A percentile compares a stretch with the other conserved stretches of the same genome.
phyloP scores from a whole-genome alignment of 768 basidiomycete species.

The Lentinula boryana region DNA sequence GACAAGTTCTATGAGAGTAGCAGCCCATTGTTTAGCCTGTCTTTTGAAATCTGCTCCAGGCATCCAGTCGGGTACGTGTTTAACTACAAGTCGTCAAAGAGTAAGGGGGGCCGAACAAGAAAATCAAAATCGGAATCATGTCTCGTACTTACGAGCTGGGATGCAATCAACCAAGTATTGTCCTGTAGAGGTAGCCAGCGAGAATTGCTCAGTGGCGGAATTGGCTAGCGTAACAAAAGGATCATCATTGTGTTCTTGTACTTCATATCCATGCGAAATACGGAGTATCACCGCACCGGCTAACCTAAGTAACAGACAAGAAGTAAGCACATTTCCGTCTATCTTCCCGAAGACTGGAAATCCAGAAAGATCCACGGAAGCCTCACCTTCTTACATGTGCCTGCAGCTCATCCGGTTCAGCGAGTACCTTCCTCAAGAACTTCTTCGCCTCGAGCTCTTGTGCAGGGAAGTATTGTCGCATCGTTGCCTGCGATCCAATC shows the following conservation, averaged over 20 bases:
- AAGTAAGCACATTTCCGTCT: not conserved
- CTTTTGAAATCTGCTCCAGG: conserved; percentile 56
- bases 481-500: conserved; percentile 37
- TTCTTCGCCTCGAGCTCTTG: conserved; percentile 42
- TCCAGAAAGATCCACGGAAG: not conserved
- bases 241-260: conserved; percentile 37
- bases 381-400: conserved; percentile 43
- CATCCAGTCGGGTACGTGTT: conserved; percentile 55
- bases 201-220: conserved; percentile 48
- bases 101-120: not conserved
- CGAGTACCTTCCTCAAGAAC: conserved; percentile 41
- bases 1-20: conserved; percentile 50
- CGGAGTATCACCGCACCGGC: conserved; percentile 48
- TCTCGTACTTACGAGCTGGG: conserved; percentile 32
- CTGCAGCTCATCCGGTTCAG: conserved; percentile 40
- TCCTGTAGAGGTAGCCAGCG: conserved; percentile 46
- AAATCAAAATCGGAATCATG: not conserved
- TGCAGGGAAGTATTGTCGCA: conserved; percentile 35
- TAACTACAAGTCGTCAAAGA: conserved; percentile 30
- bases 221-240: conserved; percentile 50
- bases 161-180: conserved; percentile 47
- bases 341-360: not conserved
- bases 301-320: conserved; percentile 24
- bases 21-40: conserved; percentile 46
- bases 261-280: conserved; percentile 50